These are phyloP conservation scores for Scleroderma bovista DNA, from an alignment of 768 basidiomycete species.

Conservation along the genomic window DNA sequence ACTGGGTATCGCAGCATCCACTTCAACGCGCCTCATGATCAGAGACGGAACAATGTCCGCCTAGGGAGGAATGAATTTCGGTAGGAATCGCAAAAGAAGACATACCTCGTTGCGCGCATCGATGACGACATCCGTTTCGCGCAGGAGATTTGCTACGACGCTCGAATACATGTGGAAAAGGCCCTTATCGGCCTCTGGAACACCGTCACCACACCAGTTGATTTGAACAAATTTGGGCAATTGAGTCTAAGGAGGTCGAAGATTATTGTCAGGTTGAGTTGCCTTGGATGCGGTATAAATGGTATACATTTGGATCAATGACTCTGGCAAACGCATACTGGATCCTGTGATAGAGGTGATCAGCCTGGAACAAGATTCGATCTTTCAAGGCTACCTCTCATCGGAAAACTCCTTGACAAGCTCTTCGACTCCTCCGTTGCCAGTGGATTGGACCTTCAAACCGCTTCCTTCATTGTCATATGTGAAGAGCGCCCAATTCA, in stretches of 20 bases:
- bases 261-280: not conserved
- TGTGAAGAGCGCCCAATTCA: constrained; percentile 77
- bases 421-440: constrained; percentile 83
- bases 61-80: constrained; percentile 30
- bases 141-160: constrained; percentile 73
- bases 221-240: constrained; percentile 92
- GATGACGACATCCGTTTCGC: constrained; percentile 81
- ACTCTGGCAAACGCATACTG: constrained; percentile 91
- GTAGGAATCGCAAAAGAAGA: constrained; percentile 4
- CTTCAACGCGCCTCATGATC: constrained; percentile 84
- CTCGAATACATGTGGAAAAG: constrained; percentile 85
- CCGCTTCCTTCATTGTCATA: constrained; percentile 82
- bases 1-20: constrained; percentile 48
- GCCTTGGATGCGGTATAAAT: not conserved
- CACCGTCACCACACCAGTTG: constrained; percentile 97
- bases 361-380: constrained; percentile 3
- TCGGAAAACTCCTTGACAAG: constrained; percentile 94
- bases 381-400: constrained; percentile 51
- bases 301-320: constrained; percentile 73
- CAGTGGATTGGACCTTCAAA: constrained; percentile 80
- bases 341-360: constrained; percentile 51
- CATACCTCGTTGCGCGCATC: constrained; percentile 80
- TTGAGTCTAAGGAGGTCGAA: constrained; percentile 47
- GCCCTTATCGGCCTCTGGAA: constrained; percentile 91
- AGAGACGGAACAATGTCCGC: constrained; percentile 72